phyloP scores from a whole-genome alignment of 768 basidiomycete genomes.

The Phanerochaete carnosa region DNA sequence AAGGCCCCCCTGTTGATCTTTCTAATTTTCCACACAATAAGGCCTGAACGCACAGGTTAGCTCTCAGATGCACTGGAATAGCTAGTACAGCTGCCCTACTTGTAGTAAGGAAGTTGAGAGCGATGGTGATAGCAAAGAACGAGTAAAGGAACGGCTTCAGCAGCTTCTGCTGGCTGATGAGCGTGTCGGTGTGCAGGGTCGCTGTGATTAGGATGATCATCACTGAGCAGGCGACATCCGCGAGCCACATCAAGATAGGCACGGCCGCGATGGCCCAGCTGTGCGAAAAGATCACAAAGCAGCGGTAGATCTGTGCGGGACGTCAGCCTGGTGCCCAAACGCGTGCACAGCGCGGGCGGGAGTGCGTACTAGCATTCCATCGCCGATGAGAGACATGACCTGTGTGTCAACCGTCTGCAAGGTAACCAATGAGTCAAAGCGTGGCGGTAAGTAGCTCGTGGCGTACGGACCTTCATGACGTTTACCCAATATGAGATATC shows the following conservation, averaged over 20 bases:
- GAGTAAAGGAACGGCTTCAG: conserved; percentile 13
- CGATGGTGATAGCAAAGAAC: conserved; percentile 9
- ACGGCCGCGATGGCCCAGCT: conserved; percentile 16
- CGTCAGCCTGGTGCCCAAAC: not conserved
- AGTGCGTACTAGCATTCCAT: conserved; percentile 11
- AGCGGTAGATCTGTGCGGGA: conserved; percentile 17
- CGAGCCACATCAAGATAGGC: conserved; percentile 21
- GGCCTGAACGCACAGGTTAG: conserved; percentile 1
- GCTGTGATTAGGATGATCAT: conserved; percentile 9
- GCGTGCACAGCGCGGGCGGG: not conserved
- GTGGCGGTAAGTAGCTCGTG: not conserved
- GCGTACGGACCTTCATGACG: conserved; percentile 34
- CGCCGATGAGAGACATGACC: conserved; percentile 14
- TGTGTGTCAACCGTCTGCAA: conserved; percentile 14
- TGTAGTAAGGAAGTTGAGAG: conserved; percentile 10
- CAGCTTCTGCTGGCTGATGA: conserved; percentile 7
- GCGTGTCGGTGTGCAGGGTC: not conserved
- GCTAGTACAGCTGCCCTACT: not conserved
- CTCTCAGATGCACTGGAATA: not conserved
- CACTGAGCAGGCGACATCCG: conserved; percentile 9
- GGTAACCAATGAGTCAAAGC: not conserved
- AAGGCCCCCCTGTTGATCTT: conserved; percentile 4
- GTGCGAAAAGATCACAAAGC: conserved; percentile 22
- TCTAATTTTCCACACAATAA: conserved; percentile 11
- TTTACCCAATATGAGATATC: conserved; percentile 38